phyloP scores from a whole-genome alignment of 2,329 filamentous ascomycete species.

The Apiospora aurea region DNA sequence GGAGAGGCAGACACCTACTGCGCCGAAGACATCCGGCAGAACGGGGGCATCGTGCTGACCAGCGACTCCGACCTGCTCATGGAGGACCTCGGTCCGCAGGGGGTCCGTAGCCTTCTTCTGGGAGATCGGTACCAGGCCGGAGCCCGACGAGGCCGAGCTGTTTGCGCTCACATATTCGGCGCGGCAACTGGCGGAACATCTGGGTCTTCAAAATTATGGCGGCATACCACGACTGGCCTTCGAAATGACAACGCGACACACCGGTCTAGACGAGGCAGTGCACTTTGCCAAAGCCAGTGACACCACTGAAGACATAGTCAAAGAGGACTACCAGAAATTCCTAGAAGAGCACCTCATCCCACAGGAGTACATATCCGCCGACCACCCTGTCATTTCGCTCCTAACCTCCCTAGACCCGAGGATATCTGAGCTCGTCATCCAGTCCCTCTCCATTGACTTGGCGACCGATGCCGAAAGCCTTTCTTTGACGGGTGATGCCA shows the following conservation, averaged over 20 bases:
- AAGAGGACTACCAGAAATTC: conserved; percentile 34
- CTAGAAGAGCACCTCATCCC: conserved; percentile 33
- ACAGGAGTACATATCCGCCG: conserved; percentile 36
- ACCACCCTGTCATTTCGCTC: conserved; percentile 36
- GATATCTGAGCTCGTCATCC: conserved; percentile 50
- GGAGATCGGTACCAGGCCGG: conserved; percentile 57
- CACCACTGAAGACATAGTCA: conserved; percentile 28
- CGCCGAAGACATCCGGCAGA: conserved; percentile 65
- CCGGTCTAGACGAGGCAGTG: conserved; percentile 33
- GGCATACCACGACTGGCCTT: conserved; percentile 41
- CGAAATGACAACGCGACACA: conserved; percentile 33
- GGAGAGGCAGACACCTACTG: conserved; percentile 89
- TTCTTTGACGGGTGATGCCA: conserved; percentile 31
- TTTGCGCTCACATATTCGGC: conserved; percentile 47
- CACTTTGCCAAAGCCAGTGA: conserved; percentile 34
- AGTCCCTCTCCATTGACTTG: conserved; percentile 41
- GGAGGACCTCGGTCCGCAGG: conserved; percentile 69
- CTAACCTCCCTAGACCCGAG: conserved; percentile 41
- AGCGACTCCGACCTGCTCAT: conserved; percentile 88
- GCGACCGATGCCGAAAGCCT: conserved; percentile 36
- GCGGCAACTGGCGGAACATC: conserved; percentile 35
- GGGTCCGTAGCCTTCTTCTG: conserved; percentile 74
- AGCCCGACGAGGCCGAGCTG: conserved; percentile 24
- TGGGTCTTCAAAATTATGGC: conserved; percentile 38
- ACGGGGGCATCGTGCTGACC: conserved; percentile 70